A percentile compares a stretch with the other conserved stretches of the same genome.
Conservation (phyloP, 2,329 filamentous ascomycete species). For the Aureobasidium musti region DNA sequence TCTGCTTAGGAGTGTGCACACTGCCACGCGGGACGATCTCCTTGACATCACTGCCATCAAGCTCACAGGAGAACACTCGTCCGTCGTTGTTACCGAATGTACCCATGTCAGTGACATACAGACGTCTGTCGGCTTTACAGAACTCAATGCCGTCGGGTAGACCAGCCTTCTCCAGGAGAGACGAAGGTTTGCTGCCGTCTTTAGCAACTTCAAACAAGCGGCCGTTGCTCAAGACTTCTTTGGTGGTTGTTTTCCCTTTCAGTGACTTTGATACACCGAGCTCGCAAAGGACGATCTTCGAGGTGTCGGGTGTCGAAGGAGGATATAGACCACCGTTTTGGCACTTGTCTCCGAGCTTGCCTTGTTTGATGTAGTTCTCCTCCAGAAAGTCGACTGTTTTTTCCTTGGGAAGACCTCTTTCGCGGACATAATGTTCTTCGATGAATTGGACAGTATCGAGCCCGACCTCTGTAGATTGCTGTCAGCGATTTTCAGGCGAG, state of each 20-base stretch:
- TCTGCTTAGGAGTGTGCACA: slow-evolving; percentile 55
- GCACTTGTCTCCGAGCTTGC: slow-evolving; percentile 48
- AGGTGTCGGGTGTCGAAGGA: slow-evolving; percentile 1
- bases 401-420: slow-evolving; percentile 47
- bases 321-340: slow-evolving; percentile 32
- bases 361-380: slow-evolving; percentile 50
- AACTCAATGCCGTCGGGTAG: slow-evolving; percentile 41
- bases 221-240: background rate
- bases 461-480: slow-evolving; percentile 41
- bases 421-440: slow-evolving; percentile 55
- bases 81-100: slow-evolving; percentile 31
- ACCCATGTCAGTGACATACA: slow-evolving; percentile 42
- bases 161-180: background rate
- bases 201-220: slow-evolving; percentile 2
- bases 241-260: background rate
- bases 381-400: slow-evolving; percentile 52
- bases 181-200: background rate
- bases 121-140: slow-evolving; percentile 33
- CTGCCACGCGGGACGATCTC: slow-evolving; percentile 49
- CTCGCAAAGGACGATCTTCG: slow-evolving; percentile 20
- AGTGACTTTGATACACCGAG: slow-evolving; percentile 2
- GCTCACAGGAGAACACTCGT: slow-evolving; percentile 38
- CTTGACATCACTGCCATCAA: slow-evolving; percentile 38
- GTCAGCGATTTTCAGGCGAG: background rate
- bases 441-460: slow-evolving; percentile 58